Conservation (phyloP, 208 protist species). For the Balamuthia mandrillaris region DNA sequence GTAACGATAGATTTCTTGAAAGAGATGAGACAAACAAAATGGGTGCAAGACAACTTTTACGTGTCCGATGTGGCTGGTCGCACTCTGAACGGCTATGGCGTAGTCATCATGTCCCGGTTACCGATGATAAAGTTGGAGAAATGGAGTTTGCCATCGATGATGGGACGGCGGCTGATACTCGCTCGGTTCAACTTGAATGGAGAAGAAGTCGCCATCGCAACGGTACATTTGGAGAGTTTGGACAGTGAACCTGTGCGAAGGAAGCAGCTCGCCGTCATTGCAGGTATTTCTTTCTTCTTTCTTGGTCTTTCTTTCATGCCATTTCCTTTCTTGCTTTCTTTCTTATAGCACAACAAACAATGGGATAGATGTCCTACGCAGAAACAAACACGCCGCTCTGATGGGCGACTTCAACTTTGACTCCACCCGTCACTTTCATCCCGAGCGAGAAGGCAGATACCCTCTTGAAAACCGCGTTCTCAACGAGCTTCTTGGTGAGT, state of each 20-base stretch:
- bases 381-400: not conserved
- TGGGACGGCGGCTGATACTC: not conserved
- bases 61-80: not conserved
- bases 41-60: not conserved
- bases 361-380: not conserved
- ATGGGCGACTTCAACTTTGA: conserved; percentile 39
- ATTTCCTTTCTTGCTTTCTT: too few species aligned
- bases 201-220: not conserved
- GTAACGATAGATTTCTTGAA: not conserved
- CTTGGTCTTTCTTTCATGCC: not conserved
- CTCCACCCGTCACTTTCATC: not conserved
- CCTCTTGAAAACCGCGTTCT: not conserved
- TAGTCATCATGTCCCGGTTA: not conserved
- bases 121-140: not conserved
- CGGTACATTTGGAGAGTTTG: conserved; percentile 31
- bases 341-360: not conserved
- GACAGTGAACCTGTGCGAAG: not conserved
- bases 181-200: not conserved
- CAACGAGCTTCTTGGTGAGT: not conserved
- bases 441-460: not conserved
- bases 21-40: not conserved
- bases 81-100: not conserved
- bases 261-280: not conserved
- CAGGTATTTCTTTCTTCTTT: not conserved
- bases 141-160: not conserved